Evolutionary conservation across 495 filamentous ascomycete species (phyloP).

Genomic region (Umbilicaria muhlenbergii): DNA sequence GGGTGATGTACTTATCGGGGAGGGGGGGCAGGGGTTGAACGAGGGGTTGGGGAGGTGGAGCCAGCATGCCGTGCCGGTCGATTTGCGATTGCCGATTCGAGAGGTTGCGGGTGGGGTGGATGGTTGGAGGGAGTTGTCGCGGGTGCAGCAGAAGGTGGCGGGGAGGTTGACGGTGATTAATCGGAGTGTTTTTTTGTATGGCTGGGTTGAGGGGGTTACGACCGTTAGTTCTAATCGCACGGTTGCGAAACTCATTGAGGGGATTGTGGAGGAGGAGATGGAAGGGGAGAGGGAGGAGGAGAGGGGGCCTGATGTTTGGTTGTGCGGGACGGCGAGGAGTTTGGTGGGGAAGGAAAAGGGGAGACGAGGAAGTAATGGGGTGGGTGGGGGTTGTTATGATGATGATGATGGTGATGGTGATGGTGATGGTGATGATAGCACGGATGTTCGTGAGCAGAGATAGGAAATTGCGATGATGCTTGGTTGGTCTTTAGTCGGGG

Average conservation of each 20-base stretch:
- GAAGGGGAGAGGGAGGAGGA: constrained; percentile 20
- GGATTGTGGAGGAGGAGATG: constrained; percentile 29
- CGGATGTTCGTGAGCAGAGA: no score
- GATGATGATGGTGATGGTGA: no score
- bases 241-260: constrained; percentile 47
- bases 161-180: constrained; percentile 44
- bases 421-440: no score
- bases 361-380: constrained; percentile 8
- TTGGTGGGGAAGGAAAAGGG: constrained; percentile 47
- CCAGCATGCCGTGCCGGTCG: constrained; percentile 21
- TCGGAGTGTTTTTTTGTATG: constrained; percentile 49
- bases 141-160: constrained; percentile 16
- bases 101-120: constrained; percentile 17
- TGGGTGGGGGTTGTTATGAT: no score
- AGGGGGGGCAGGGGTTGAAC: not conserved
- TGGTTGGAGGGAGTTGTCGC: no score
- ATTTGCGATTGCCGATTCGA: constrained; percentile 35
- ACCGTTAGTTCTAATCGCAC: constrained; percentile 54
- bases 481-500: no score
- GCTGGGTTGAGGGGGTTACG: constrained; percentile 42
- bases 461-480: no score
- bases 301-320: constrained; percentile 42
- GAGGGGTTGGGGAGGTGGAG: not conserved
- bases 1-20: constrained; percentile 18
- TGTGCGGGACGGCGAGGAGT: constrained; percentile 47